phyloP scores from a whole-genome alignment of 192 early-diverging fungal species.

The Funneliformis geosporum region DNA sequence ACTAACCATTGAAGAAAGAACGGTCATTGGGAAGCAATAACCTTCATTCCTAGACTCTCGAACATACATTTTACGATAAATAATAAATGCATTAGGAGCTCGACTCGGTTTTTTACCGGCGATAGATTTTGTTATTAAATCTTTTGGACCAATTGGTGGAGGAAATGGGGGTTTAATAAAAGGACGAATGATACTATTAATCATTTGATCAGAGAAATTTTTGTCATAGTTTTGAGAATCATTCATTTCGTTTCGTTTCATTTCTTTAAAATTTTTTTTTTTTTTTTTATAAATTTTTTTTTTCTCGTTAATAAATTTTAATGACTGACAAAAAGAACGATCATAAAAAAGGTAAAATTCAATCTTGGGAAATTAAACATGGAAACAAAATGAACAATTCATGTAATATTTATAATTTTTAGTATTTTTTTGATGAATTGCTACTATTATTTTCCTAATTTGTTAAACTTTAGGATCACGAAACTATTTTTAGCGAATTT shows the following conservation, averaged over 20 bases:
- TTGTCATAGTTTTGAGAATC: neutral
- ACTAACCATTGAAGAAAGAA: constrained; percentile 7
- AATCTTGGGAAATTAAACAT: too few relatives aligned
- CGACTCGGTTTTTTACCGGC: neutral
- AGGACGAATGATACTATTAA: neutral
- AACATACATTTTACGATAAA: neutral
- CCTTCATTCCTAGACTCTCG: neutral
- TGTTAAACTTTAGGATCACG: too few relatives aligned
- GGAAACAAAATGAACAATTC: too few relatives aligned
- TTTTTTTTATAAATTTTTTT: neutral
- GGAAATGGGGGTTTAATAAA: constrained; percentile 4
- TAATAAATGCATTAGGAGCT: constrained; percentile 7
- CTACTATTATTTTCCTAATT: too few relatives aligned
- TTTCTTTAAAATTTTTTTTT: neutral
- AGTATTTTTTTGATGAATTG: too few relatives aligned
- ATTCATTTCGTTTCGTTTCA: neutral
- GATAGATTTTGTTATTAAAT: constrained; percentile 1
- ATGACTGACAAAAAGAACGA: too few relatives aligned
- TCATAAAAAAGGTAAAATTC: too few relatives aligned
- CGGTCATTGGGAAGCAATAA: constrained; percentile 7
- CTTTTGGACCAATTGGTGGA: constrained; percentile 10
- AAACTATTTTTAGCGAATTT: too few relatives aligned
- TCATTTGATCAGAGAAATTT: neutral
- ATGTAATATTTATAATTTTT: too few relatives aligned
- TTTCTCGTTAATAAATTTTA: too few relatives aligned